A percentile compares a stretch with the other conserved stretches of the same genome.
Conservation (phyloP, 768 basidiomycete species). For the Amanita pseudoporphyria region DNA sequence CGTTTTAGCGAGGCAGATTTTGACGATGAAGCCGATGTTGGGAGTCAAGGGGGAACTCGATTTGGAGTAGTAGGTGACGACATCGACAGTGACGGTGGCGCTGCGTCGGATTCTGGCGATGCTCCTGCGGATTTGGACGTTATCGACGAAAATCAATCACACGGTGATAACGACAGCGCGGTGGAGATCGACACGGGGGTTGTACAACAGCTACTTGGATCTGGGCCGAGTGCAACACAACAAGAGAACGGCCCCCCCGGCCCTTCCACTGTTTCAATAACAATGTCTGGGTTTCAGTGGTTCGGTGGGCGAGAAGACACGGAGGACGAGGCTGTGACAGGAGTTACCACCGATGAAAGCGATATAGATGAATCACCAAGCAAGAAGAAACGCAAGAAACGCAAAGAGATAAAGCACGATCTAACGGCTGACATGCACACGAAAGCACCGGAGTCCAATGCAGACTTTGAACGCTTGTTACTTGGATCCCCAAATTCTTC, state of each 20-base stretch:
- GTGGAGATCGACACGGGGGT: neutral
- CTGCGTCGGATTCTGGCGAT: constrained; percentile 9
- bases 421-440: constrained; percentile 83
- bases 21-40: constrained; percentile 13
- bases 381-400: constrained; percentile 60
- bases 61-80: constrained; percentile 5
- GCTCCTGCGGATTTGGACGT: neutral
- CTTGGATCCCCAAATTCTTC: constrained; percentile 95
- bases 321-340: constrained; percentile 28
- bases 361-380: constrained; percentile 33
- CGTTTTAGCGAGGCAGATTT: constrained; percentile 46
- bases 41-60: constrained; percentile 2
- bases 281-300: constrained; percentile 62
- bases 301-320: constrained; percentile 31
- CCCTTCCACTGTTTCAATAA: constrained; percentile 38
- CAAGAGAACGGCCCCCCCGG: constrained; percentile 11
- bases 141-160: neutral
- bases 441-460: constrained; percentile 79
- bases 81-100: constrained; percentile 19
- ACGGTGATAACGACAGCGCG: constrained; percentile 5
- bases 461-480: constrained; percentile 90
- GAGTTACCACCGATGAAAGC: constrained; percentile 35
- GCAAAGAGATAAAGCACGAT: constrained; percentile 68
- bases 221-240: constrained; percentile 8
- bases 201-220: constrained; percentile 9